Conservation (phyloP, 768 basidiomycete species). For the Collybia sp. region DNA sequence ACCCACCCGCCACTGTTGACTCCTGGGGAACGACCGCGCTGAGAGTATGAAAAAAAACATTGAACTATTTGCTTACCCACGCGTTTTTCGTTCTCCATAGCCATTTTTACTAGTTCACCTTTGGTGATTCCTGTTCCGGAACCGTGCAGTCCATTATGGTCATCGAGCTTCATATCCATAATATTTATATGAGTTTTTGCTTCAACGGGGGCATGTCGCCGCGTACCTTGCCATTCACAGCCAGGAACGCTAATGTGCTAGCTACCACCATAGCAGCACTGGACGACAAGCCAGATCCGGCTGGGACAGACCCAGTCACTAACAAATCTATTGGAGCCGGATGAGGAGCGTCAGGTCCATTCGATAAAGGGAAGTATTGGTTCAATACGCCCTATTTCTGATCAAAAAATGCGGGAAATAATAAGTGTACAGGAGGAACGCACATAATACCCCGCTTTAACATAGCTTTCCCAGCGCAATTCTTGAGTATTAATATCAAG, state of each 20-base stretch:
- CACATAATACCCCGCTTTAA: slow-evolving; percentile 84
- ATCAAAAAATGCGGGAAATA: not conserved
- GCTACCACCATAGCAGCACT: slow-evolving; percentile 91
- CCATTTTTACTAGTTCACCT: slow-evolving; percentile 70
- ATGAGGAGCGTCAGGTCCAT: slow-evolving; percentile 11
- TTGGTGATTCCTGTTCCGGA: slow-evolving; percentile 38
- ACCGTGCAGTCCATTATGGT: slow-evolving; percentile 1
- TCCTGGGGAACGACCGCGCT: slow-evolving; percentile 22
- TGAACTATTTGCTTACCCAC: slow-evolving; percentile 44
- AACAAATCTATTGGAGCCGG: slow-evolving; percentile 70
- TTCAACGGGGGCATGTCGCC: not conserved
- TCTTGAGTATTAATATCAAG: slow-evolving; percentile 69
- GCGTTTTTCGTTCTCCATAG: slow-evolving; percentile 81
- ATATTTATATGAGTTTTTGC: not conserved
- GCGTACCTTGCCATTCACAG: slow-evolving; percentile 65
- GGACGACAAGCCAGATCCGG: slow-evolving; percentile 83
- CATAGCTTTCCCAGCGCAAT: slow-evolving; percentile 82
- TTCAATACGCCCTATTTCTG: slow-evolving; percentile 58
- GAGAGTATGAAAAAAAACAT: not conserved
- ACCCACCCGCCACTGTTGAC: slow-evolving; percentile 77
- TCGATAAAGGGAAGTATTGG: slow-evolving; percentile 40
- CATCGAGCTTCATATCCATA: slow-evolving; percentile 9
- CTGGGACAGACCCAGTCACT: slow-evolving; percentile 78
- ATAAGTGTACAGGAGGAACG: slow-evolving; percentile 18
- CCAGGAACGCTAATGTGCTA: slow-evolving; percentile 76